Evolutionary conservation across 78 protist species (phyloP).

Genomic region (Goniomonas avonlea): DNA sequence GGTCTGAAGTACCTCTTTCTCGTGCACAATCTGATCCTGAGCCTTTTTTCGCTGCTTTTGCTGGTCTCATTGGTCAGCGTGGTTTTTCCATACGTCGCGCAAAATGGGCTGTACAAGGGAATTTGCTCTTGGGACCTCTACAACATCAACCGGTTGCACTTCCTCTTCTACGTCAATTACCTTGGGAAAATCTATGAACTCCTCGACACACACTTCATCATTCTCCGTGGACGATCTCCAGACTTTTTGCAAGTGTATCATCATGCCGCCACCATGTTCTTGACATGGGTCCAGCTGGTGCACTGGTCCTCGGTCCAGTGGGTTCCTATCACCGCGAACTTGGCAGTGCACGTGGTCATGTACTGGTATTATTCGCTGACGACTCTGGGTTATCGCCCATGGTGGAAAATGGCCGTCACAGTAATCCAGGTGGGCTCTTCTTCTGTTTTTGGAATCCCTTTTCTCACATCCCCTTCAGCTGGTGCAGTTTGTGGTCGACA

Average conservation of each 20-base stretch:
- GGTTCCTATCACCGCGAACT: constrained; percentile 11
- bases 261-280: constrained; percentile 19
- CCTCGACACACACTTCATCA: constrained; percentile 5
- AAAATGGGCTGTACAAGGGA: too few species aligned
- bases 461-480: background rate
- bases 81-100: too few species aligned
- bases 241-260: constrained; percentile 5
- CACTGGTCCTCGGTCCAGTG: background rate
- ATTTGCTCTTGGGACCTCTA: too few species aligned
- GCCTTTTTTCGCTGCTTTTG: too few species aligned
- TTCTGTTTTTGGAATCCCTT: background rate
- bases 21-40: too few species aligned
- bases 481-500: constrained; percentile 15
- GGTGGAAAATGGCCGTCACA: too few species aligned
- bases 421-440: background rate
- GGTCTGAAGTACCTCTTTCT: background rate
- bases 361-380: background rate
- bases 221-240: background rate
- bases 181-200: constrained; percentile 11
- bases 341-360: constrained; percentile 14
- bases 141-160: background rate
- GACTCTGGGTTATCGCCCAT: too few species aligned
- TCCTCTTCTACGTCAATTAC: background rate
- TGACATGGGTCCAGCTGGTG: constrained; percentile 15
- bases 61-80: too few species aligned